Percentiles rank a stretch among this genome's conserved stretches.
phyloP scores from a whole-genome alignment of 305 asterid genomes.

The Fraxinus sp. region DNA sequence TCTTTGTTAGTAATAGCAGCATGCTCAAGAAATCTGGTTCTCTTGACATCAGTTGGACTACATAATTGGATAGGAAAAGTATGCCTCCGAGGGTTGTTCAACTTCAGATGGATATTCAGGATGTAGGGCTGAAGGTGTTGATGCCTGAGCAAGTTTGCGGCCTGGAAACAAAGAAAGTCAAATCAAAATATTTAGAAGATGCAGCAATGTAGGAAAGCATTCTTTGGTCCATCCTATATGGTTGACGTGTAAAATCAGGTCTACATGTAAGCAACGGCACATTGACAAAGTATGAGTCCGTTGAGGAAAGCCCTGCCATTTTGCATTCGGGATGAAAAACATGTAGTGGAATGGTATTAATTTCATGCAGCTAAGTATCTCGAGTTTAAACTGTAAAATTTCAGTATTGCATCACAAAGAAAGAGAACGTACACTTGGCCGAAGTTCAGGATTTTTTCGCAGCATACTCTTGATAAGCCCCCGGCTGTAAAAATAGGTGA shows the following conservation, averaged over 20 bases:
- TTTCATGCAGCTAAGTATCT: not conserved
- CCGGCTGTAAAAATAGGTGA: slow-evolving; percentile 52
- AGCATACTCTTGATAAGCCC: slow-evolving; percentile 91
- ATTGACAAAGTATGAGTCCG: not conserved
- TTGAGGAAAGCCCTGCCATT: not conserved
- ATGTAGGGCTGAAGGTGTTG: slow-evolving; percentile 79
- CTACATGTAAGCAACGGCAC: not conserved
- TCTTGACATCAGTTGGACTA: slow-evolving; percentile 42
- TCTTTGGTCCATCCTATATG: not conserved
- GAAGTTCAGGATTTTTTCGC: slow-evolving; percentile 78
- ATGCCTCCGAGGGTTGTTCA: slow-evolving; percentile 32
- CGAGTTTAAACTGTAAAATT: not conserved
- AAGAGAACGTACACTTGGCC: slow-evolving; percentile 80
- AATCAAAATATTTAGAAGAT: not conserved
- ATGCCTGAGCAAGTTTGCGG: slow-evolving; percentile 83
- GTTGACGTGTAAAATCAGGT: not conserved
- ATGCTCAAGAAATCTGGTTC: slow-evolving; percentile 50
- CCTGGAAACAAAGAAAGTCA: slow-evolving; percentile 44
- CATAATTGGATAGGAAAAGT: slow-evolving; percentile 43
- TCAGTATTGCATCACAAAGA: not conserved
- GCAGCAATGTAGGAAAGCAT: not conserved
- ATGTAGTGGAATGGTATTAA: not conserved
- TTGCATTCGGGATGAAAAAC: not conserved
- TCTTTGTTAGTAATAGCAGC: slow-evolving; percentile 31
- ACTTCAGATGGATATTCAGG: slow-evolving; percentile 58